Percentiles rank a stretch among this genome's conserved stretches.
Conservation (phyloP, 2,329 filamentous ascomycete genomes). For the Rutstroemia sydowiana region DNA sequence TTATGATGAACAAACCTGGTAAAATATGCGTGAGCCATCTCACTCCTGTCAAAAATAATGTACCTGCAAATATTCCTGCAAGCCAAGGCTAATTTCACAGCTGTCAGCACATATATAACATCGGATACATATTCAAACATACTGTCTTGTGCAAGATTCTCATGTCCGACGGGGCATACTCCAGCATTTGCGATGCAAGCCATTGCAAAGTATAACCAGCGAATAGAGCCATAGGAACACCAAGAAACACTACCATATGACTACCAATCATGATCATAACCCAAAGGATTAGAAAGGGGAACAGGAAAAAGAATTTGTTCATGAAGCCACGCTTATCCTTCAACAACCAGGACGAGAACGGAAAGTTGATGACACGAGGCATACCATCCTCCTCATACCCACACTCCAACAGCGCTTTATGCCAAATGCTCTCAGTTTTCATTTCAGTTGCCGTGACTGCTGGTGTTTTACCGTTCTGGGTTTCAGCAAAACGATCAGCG, state of each 20-base stretch:
- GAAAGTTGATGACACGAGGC: constrained; percentile 61
- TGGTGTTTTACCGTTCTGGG: constrained; percentile 84
- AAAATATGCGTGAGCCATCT: constrained; percentile 71
- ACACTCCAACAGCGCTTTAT: constrained; percentile 71
- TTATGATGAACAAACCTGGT: constrained; percentile 45
- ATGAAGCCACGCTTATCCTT: constrained; percentile 74
- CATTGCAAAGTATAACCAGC: constrained; percentile 67
- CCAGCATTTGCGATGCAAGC: constrained; percentile 67
- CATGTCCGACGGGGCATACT: constrained; percentile 82
- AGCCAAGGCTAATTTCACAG: constrained; percentile 65
- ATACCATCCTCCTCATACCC: constrained; percentile 78
- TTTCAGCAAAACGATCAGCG: constrained; percentile 85
- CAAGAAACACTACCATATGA: constrained; percentile 64
- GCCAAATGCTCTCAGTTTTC: constrained; percentile 77
- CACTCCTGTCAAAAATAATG: constrained; percentile 71
- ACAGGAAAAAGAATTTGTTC: constrained; percentile 81
- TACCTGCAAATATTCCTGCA: constrained; percentile 84
- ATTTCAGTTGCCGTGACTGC: constrained; percentile 80
- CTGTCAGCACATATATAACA: neutral
- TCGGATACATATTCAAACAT: constrained; percentile 29
- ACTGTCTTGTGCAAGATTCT: constrained; percentile 84
- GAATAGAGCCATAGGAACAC: constrained; percentile 62
- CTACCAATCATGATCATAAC: constrained; percentile 64
- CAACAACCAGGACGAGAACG: constrained; percentile 62
- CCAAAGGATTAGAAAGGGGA: constrained; percentile 74